Conservation (phyloP, 1,284 basidiomycete genomes). For the Leccinum pallidistipes region DNA sequence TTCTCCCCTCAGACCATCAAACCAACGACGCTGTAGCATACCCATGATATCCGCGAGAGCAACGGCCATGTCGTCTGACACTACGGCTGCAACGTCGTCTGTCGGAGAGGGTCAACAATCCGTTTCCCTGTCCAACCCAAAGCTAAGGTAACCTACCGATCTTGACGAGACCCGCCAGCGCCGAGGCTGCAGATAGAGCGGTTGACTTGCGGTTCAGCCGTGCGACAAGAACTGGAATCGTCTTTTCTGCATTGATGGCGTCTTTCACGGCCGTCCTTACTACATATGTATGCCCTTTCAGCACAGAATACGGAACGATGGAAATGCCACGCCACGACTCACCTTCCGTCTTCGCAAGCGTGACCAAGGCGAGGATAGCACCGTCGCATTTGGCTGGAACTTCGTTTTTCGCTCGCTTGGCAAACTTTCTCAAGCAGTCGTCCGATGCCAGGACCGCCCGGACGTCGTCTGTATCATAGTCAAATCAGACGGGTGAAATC, state of each 20-base stretch:
- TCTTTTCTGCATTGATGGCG: constrained; percentile 19
- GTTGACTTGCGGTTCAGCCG: constrained; percentile 17
- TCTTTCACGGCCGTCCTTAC: constrained; percentile 12
- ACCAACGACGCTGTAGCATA: constrained; percentile 30
- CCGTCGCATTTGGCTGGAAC: constrained; percentile 16
- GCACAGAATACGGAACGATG: neutral
- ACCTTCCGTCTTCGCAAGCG: constrained; percentile 18
- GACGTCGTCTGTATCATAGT: constrained; percentile 11
- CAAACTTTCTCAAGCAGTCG: constrained; percentile 18
- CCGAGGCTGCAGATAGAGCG: constrained; percentile 22
- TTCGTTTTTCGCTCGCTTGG: constrained; percentile 12
- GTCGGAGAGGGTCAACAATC: neutral
- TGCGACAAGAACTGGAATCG: constrained; percentile 19
- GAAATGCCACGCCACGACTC: neutral
- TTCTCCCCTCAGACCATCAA: constrained; percentile 27
- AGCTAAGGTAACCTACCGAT: constrained; percentile 20
- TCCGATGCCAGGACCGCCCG: constrained; percentile 6
- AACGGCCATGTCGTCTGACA: constrained; percentile 4
- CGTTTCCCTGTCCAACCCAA: neutral
- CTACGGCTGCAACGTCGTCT: constrained; percentile 20
- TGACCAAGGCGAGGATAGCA: constrained; percentile 21
- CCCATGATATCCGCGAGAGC: constrained; percentile 9
- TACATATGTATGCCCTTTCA: neutral
- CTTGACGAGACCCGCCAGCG: constrained; percentile 17
- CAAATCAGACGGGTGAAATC: neutral